phyloP scores from a whole-genome alignment of 164 flowering plant genomes.

The Echeveria elegans region DNA sequence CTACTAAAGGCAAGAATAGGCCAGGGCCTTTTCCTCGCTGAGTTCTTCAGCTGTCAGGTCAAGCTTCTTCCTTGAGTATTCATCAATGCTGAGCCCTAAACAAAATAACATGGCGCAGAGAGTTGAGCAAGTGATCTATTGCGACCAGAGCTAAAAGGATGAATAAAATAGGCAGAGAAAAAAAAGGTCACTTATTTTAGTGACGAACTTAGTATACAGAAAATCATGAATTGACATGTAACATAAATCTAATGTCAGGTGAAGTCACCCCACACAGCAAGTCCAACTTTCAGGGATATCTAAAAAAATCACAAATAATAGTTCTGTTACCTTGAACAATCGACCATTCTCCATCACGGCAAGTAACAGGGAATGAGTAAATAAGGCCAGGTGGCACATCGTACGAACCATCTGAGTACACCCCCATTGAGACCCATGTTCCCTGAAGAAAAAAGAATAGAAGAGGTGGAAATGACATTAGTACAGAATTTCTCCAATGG shows the following conservation, averaged over 20 bases:
- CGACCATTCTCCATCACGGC: constrained; percentile 77
- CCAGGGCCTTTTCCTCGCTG: constrained; percentile 75
- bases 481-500: background rate
- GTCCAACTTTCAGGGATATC: too few species aligned
- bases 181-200: too few species aligned
- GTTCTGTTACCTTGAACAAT: constrained; percentile 74
- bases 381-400: constrained; percentile 89
- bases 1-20: constrained; percentile 81
- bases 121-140: too few species aligned
- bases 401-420: constrained; percentile 97
- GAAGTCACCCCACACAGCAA: too few species aligned
- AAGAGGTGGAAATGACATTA: too few species aligned
- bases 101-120: background rate
- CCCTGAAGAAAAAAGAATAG: constrained; percentile 41
- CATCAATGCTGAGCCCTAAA: constrained; percentile 75
- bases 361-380: constrained; percentile 95
- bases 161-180: too few species aligned
- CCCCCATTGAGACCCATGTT: constrained; percentile 99
- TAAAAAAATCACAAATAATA: too few species aligned
- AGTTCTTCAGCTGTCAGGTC: constrained; percentile 84
- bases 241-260: too few species aligned
- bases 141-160: too few species aligned
- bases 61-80: constrained; percentile 87
- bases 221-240: too few species aligned
- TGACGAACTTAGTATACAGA: too few species aligned